phyloP scores from a whole-genome alignment of 768 basidiomycete species.

The Multifurca ochricompacta region DNA sequence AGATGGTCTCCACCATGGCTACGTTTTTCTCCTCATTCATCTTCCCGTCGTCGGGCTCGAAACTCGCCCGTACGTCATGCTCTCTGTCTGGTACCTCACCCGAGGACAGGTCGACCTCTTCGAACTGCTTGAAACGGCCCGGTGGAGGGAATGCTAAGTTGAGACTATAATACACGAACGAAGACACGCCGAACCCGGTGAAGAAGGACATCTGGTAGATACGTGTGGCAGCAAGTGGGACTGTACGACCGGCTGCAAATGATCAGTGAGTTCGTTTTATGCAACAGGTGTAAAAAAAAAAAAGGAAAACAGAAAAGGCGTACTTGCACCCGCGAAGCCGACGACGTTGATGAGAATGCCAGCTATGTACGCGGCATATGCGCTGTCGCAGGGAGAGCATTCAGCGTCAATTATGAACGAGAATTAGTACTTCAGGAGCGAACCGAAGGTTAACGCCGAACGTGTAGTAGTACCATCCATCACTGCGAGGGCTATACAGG shows the following conservation, averaged over 20 bases:
- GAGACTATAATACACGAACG: constrained; percentile 51
- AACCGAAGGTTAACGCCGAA: constrained; percentile 67
- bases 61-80: not conserved
- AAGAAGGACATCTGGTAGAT: constrained; percentile 77
- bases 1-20: not conserved
- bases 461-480: constrained; percentile 72
- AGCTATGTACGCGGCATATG: constrained; percentile 58
- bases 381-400: constrained; percentile 29
- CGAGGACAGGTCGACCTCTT: constrained; percentile 49
- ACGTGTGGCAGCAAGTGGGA: constrained; percentile 62
- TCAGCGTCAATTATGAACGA: not conserved
- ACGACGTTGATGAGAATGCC: constrained; percentile 80
- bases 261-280: constrained; percentile 1
- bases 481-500: constrained; percentile 48
- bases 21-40: not conserved
- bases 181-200: constrained; percentile 70
- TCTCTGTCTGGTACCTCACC: not conserved
- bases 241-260: constrained; percentile 42
- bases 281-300: not conserved
- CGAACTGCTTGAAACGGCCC: constrained; percentile 40
- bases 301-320: constrained; percentile 22
- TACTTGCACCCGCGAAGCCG: constrained; percentile 71
- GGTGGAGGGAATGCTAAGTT: constrained; percentile 55
- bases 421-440: not conserved
- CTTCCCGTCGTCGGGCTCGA: not conserved